Evolutionary conservation across 2,329 filamentous ascomycete genomes (phyloP).

Genomic region (Orbilia oligospora): DNA sequence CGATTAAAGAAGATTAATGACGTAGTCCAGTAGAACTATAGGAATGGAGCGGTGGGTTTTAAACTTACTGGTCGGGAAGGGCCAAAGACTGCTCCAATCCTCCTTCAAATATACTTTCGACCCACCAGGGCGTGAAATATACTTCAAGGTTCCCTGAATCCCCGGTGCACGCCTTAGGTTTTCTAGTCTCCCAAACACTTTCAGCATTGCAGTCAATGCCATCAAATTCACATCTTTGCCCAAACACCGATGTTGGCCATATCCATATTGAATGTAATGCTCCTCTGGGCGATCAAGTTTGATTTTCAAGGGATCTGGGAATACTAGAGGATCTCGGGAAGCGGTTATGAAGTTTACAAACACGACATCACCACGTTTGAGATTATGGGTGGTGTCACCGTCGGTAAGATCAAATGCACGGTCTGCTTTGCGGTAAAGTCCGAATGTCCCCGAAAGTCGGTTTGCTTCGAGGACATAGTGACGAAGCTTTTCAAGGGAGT

Average conservation of each 20-base stretch:
- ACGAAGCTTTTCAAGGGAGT: constrained; percentile 76
- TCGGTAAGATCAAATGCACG: constrained; percentile 70
- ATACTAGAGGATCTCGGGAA: constrained; percentile 73
- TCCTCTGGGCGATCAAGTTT: constrained; percentile 76
- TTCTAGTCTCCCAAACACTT: constrained; percentile 75
- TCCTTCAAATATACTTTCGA: constrained; percentile 76
- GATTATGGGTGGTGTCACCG: constrained; percentile 70
- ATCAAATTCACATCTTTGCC: constrained; percentile 75
- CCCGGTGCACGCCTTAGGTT: constrained; percentile 76
- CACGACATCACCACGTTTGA: constrained; percentile 74
- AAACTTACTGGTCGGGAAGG: constrained; percentile 69
- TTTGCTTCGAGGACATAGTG: constrained; percentile 81
- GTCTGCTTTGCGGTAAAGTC: constrained; percentile 74
- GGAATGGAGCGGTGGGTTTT: background rate
- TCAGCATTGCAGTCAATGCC: constrained; percentile 78
- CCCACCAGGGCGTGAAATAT: constrained; percentile 72
- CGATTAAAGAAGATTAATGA: background rate
- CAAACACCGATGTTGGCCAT: constrained; percentile 76
- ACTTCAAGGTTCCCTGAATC: constrained; percentile 77
- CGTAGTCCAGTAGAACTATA: background rate
- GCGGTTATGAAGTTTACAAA: constrained; percentile 75
- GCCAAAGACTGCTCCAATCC: constrained; percentile 74
- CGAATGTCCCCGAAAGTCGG: constrained; percentile 76
- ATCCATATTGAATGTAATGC: constrained; percentile 76
- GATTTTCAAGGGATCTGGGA: constrained; percentile 75